phyloP scores from a whole-genome alignment of 495 filamentous ascomycete species.

The Podospora tetraspora region DNA sequence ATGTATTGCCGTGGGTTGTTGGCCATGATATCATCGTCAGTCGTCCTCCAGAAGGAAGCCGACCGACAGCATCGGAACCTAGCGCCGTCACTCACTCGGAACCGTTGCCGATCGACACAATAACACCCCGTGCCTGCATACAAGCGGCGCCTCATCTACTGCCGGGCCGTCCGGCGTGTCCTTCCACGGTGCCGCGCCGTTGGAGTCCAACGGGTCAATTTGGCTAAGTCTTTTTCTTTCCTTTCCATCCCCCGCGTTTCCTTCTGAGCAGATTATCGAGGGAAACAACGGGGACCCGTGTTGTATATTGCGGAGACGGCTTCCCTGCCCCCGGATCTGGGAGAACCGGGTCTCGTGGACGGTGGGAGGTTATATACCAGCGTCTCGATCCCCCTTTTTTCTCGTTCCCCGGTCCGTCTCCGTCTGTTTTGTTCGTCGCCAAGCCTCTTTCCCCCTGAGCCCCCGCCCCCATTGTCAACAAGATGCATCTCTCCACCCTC shows the following conservation, averaged over 20 bases:
- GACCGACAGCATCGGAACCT: not conserved
- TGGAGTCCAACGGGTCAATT: not conserved
- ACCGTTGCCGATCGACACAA: not conserved
- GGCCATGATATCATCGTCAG: not conserved
- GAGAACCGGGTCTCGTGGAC: not conserved
- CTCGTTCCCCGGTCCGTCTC: not conserved
- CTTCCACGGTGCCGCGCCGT: conserved; percentile 1
- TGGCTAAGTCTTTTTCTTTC: conserved; percentile 4
- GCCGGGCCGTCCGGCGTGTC: conserved; percentile 2
- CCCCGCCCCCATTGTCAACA: not conserved
- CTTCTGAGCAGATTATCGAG: conserved; percentile 1
- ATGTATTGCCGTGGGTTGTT: not conserved
- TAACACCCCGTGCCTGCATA: not conserved
- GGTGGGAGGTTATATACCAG: not conserved
- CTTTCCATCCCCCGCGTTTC: conserved; percentile 1
- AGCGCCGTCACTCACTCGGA: not conserved
- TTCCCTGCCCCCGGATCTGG: not conserved
- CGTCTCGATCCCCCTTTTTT: not conserved
- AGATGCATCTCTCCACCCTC: conserved; percentile 25
- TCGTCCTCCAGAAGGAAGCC: not conserved
- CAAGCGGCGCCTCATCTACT: conserved; percentile 7
- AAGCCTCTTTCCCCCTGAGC: not conserved
- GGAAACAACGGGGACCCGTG: not conserved
- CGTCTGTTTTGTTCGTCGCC: not conserved
- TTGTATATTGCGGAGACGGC: not conserved